phyloP scores from a whole-genome alignment of 1,284 basidiomycete genomes.

The Fomitiporia mediterranea region DNA sequence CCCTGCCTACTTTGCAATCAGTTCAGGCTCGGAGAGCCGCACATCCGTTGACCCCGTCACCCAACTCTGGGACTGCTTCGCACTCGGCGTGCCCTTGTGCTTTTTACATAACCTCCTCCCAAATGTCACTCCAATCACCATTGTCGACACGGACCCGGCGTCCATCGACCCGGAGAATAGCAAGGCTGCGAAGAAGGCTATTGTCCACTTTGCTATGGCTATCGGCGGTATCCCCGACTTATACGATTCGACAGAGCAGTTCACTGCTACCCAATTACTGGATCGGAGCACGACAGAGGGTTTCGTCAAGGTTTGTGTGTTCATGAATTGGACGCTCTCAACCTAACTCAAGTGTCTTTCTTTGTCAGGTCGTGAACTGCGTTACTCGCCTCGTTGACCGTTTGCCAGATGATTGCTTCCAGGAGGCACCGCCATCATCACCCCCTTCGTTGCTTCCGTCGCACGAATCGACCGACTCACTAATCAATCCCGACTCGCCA shows the following conservation, averaged over 20 bases:
- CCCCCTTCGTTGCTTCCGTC: slow-evolving; percentile 46
- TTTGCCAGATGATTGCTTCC: slow-evolving; percentile 70
- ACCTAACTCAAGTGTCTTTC: slow-evolving; percentile 7
- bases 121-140: slow-evolving; percentile 55
- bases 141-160: slow-evolving; percentile 62
- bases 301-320: slow-evolving; percentile 77
- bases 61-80: slow-evolving; percentile 91
- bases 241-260: slow-evolving; percentile 56
- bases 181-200: slow-evolving; percentile 73
- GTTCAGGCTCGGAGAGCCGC: slow-evolving; percentile 50
- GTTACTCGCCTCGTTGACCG: slow-evolving; percentile 84
- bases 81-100: slow-evolving; percentile 90
- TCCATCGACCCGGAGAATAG: slow-evolving; percentile 67
- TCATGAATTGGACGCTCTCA: slow-evolving; percentile 2
- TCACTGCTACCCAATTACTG: slow-evolving; percentile 86
- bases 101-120: slow-evolving; percentile 93
- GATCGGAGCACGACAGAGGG: slow-evolving; percentile 92
- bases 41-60: slow-evolving; percentile 84
- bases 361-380: slow-evolving; percentile 78
- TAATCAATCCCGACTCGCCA: slow-evolving; percentile 39
- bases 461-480: slow-evolving; percentile 57
- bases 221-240: slow-evolving; percentile 45
- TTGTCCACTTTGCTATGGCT: slow-evolving; percentile 75
- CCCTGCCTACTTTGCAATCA: slow-evolving; percentile 60
- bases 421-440: slow-evolving; percentile 58